Evolutionary conservation across 345 rosid genomes (phyloP).

Genomic region (Populus tremula): DNA sequence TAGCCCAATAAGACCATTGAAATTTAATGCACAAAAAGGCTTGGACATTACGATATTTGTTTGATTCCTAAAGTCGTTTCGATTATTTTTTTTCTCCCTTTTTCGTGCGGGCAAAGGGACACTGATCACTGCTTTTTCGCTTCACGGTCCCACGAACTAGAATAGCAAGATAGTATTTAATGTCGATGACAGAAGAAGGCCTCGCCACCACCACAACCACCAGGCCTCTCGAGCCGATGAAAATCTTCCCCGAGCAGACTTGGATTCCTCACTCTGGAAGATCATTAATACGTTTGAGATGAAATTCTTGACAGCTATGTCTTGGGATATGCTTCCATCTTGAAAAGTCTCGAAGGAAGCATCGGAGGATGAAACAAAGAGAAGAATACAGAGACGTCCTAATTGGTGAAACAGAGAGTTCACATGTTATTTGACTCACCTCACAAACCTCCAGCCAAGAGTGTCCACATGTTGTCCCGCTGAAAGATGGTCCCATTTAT

Average conservation of each 20-base stretch:
- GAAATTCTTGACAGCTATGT: not conserved
- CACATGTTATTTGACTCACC: slow-evolving; percentile 17
- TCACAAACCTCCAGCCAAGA: slow-evolving; percentile 11
- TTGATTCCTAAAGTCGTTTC: no score
- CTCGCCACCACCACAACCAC: not conserved
- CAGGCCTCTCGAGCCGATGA: not conserved
- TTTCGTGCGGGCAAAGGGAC: not conserved
- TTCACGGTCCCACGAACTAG: slow-evolving; percentile 9
- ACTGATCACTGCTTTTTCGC: not conserved
- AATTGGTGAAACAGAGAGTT: not conserved
- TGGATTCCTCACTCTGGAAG: not conserved
- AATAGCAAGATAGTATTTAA: not conserved
- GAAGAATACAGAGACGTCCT: slow-evolving; percentile 21
- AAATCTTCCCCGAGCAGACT: not conserved
- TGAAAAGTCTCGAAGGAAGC: not conserved
- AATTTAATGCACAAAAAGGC: not conserved
- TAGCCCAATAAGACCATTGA: not conserved
- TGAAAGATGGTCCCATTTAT: slow-evolving; percentile 20
- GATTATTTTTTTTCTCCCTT: not conserved
- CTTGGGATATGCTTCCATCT: not conserved
- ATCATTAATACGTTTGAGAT: not conserved
- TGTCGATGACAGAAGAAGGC: not conserved
- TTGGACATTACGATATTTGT: not conserved
- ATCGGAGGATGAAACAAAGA: slow-evolving; percentile 8
- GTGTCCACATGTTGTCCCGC: slow-evolving; percentile 18